Evolutionary conservation across 2,329 filamentous ascomycete genomes (phyloP).

Genomic region (Diaporthe helianthi): DNA sequence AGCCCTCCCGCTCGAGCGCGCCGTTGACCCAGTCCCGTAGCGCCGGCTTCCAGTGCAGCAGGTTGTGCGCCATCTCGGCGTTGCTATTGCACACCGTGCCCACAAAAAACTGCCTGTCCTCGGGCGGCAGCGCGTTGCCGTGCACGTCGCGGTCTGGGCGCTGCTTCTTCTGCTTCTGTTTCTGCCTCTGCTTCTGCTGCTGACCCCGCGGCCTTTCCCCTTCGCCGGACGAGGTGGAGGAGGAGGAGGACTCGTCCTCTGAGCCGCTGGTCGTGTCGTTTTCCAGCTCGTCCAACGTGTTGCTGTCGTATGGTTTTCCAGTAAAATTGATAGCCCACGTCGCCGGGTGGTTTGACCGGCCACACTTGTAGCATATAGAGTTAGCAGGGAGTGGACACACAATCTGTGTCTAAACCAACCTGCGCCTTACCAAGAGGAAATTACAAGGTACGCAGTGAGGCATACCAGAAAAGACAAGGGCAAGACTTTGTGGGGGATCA

Average conservation of each 20-base stretch:
- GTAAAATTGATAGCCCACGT: constrained; percentile 68
- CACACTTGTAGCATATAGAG: constrained; percentile 42
- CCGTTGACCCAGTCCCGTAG: constrained; percentile 76
- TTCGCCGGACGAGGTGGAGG: no score
- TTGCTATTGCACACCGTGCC: constrained; percentile 53
- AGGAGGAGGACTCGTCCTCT: constrained; percentile 55
- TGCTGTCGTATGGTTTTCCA: constrained; percentile 70
- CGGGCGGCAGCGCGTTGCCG: constrained; percentile 45
- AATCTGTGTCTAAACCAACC: background rate
- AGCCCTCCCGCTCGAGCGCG: constrained; percentile 64
- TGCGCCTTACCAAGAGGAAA: background rate
- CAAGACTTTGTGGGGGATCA: background rate
- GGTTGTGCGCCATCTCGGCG: constrained; percentile 72
- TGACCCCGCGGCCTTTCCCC: no score
- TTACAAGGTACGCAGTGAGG: background rate
- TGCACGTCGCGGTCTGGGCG: constrained; percentile 49
- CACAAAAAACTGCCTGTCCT: constrained; percentile 50
- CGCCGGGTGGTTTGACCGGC: constrained; percentile 71
- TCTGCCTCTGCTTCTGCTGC: constrained; percentile 15
- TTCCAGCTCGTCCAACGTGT: constrained; percentile 71
- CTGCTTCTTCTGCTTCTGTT: constrained; percentile 33
- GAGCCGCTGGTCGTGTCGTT: constrained; percentile 28
- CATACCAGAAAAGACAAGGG: constrained; percentile 59
- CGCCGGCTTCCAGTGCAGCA: constrained; percentile 78
- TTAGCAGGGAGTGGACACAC: background rate